Percentiles rank a stretch among this genome's conserved stretches.
phyloP scores from a whole-genome alignment of 768 basidiomycete species.

The Amanita pseudoporphyria region DNA sequence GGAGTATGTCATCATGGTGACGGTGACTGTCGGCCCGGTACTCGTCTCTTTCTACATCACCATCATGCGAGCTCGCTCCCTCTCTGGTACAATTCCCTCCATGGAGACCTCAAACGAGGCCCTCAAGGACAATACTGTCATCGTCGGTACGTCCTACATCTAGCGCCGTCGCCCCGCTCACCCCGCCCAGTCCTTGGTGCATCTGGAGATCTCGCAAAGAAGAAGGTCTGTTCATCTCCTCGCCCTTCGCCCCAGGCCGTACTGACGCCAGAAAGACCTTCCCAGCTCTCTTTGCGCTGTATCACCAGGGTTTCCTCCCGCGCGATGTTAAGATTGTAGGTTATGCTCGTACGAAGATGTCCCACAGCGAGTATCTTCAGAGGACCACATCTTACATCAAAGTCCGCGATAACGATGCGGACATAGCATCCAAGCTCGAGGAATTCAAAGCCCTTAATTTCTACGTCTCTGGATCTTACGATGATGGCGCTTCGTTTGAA shows the following conservation, averaged over 20 bases:
- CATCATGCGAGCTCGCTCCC: constrained; percentile 38
- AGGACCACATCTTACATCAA: constrained; percentile 84
- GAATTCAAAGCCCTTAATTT: constrained; percentile 76
- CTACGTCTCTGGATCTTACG: constrained; percentile 86
- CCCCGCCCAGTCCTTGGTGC: constrained; percentile 73
- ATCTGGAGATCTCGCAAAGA: constrained; percentile 97
- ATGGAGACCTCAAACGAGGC: constrained; percentile 69
- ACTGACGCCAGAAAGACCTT: constrained; percentile 56
- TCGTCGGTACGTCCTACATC: constrained; percentile 56
- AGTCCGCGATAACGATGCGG: constrained; percentile 51
- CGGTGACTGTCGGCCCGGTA: neutral
- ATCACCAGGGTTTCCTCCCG: constrained; percentile 71
- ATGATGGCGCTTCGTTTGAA: constrained; percentile 72
- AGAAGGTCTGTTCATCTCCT: constrained; percentile 53
- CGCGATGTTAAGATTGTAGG: constrained; percentile 84
- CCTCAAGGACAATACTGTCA: constrained; percentile 81
- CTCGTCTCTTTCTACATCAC: constrained; percentile 13
- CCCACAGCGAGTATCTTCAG: constrained; percentile 72
- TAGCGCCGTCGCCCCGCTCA: constrained; percentile 8
- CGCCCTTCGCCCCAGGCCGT: neutral
- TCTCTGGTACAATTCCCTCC: constrained; percentile 82
- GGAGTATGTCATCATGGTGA: neutral
- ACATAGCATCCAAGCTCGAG: constrained; percentile 52
- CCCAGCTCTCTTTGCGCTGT: constrained; percentile 91
- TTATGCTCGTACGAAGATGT: constrained; percentile 96